Evolutionary conservation across 2,329 filamentous ascomycete species (phyloP).

Genomic region (Nigrospora sphaerica): DNA sequence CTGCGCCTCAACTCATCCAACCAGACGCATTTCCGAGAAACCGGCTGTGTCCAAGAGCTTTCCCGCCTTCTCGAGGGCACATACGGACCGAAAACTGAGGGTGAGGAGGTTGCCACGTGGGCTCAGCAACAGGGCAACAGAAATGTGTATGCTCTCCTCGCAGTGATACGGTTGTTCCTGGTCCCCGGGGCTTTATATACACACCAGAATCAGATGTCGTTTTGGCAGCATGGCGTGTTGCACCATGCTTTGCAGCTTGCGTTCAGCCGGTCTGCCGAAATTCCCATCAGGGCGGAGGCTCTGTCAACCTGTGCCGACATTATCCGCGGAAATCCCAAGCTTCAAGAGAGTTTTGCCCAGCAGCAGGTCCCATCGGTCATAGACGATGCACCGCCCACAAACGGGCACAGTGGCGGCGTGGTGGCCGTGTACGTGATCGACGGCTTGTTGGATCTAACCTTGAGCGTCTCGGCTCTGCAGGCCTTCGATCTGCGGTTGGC

Average conservation of each 20-base stretch:
- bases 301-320: slow-evolving; percentile 80
- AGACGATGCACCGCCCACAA: slow-evolving; percentile 25
- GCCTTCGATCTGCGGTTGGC: slow-evolving; percentile 77
- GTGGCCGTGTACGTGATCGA: slow-evolving; percentile 83
- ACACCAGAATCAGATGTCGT: slow-evolving; percentile 74
- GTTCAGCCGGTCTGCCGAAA: slow-evolving; percentile 65
- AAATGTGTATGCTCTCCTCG: slow-evolving; percentile 85
- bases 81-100: slow-evolving; percentile 43
- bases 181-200: slow-evolving; percentile 74
- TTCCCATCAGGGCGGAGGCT: slow-evolving; percentile 80
- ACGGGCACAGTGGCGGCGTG: slow-evolving; percentile 38
- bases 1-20: slow-evolving; percentile 83
- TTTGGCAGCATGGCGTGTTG: slow-evolving; percentile 76
- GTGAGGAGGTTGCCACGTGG: slow-evolving; percentile 63
- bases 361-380: slow-evolving; percentile 65
- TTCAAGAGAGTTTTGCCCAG: slow-evolving; percentile 88
- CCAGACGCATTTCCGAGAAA: slow-evolving; percentile 89
- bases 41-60: slow-evolving; percentile 70
- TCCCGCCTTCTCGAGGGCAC: slow-evolving; percentile 59
- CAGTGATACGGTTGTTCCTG: slow-evolving; percentile 80
- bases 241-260: slow-evolving; percentile 75
- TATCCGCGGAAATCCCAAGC: slow-evolving; percentile 68
- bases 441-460: slow-evolving; percentile 74
- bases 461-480: slow-evolving; percentile 59
- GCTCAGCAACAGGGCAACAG: slow-evolving; percentile 73